These are phyloP conservation scores for Carnegiea gigantea DNA, from an alignment of 179 eudicot species.

Conservation along the genomic window DNA sequence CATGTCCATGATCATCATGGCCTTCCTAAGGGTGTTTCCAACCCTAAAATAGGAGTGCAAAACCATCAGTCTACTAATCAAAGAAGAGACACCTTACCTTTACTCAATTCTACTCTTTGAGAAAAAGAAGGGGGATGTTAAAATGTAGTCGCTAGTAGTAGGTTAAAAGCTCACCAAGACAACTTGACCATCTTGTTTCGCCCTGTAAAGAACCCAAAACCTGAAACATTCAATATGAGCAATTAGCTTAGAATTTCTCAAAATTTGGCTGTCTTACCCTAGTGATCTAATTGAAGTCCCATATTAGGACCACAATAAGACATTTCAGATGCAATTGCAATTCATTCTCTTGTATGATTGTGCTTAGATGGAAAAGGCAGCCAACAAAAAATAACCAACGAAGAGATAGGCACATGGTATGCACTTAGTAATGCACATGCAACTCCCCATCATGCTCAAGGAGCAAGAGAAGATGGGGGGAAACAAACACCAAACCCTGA, in stretches of 20 bases:
- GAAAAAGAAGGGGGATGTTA: background rate
- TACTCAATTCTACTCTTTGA: background rate
- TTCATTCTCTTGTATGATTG: too few relatives aligned
- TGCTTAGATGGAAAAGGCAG: too few relatives aligned
- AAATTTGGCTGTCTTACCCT: too few relatives aligned
- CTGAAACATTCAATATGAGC: constrained; percentile 37
- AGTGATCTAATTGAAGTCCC: too few relatives aligned
- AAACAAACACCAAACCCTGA: too few relatives aligned
- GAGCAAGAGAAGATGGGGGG: too few relatives aligned
- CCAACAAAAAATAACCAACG: too few relatives aligned
- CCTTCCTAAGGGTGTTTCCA: constrained; percentile 99
- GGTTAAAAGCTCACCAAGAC: constrained; percentile 64
- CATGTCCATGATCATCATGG: constrained; percentile 69
- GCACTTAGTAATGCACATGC: too few relatives aligned
- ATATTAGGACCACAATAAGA: too few relatives aligned
- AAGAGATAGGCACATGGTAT: too few relatives aligned
- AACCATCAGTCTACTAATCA: background rate
- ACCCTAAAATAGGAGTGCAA: constrained; percentile 50
- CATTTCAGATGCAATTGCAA: too few relatives aligned
- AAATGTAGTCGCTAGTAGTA: background rate
- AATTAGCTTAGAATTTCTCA: constrained; percentile 14
- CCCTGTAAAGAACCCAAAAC: constrained; percentile 97
- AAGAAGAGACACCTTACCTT: background rate
- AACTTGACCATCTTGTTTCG: constrained; percentile 96
- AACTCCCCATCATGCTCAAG: too few relatives aligned